These are phyloP conservation scores for Arabidopsis hybrid DNA, from an alignment of 441 rosid species.

Conservation along the genomic window DNA sequence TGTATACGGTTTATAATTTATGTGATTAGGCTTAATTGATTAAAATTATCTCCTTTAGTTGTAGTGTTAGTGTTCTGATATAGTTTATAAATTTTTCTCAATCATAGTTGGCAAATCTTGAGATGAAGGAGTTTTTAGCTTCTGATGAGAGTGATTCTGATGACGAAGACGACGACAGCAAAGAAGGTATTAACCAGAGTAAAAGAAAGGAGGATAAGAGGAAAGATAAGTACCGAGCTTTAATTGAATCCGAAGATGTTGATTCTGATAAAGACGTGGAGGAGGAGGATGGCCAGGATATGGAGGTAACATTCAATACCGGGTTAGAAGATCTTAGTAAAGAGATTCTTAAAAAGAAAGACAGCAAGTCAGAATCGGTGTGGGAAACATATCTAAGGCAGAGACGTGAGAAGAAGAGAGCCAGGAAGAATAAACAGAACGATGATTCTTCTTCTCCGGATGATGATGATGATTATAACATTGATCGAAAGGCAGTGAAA, in stretches of 20 bases:
- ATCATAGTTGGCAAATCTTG: slow-evolving; percentile 76
- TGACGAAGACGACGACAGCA: slow-evolving; percentile 46
- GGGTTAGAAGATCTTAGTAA: slow-evolving; percentile 92
- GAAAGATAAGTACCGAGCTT: slow-evolving; percentile 66
- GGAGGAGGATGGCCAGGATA: slow-evolving; percentile 72
- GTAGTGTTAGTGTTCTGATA: slow-evolving; percentile 32
- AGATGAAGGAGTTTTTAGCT: slow-evolving; percentile 85
- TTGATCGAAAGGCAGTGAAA: slow-evolving; percentile 52
- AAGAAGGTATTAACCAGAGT: slow-evolving; percentile 46
- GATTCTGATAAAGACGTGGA: slow-evolving; percentile 80
- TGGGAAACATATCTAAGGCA: slow-evolving; percentile 76
- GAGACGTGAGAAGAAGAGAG: slow-evolving; percentile 73
- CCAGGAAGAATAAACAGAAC: slow-evolving; percentile 56
- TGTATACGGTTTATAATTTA: not conserved
- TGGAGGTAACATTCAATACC: slow-evolving; percentile 92
- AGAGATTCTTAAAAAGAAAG: slow-evolving; percentile 74
- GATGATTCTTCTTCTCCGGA: slow-evolving; percentile 55
- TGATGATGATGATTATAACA: slow-evolving; percentile 57
- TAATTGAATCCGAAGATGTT: slow-evolving; percentile 66
- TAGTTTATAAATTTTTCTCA: slow-evolving; percentile 36
- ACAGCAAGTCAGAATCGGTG: slow-evolving; percentile 72
- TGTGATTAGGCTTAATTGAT: slow-evolving; percentile 5
- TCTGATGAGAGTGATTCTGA: slow-evolving; percentile 85
- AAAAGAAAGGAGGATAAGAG: slow-evolving; percentile 51
- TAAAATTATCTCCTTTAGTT: not conserved